Conservation (phyloP, 495 filamentous ascomycete species). For the Cercophora samala region DNA sequence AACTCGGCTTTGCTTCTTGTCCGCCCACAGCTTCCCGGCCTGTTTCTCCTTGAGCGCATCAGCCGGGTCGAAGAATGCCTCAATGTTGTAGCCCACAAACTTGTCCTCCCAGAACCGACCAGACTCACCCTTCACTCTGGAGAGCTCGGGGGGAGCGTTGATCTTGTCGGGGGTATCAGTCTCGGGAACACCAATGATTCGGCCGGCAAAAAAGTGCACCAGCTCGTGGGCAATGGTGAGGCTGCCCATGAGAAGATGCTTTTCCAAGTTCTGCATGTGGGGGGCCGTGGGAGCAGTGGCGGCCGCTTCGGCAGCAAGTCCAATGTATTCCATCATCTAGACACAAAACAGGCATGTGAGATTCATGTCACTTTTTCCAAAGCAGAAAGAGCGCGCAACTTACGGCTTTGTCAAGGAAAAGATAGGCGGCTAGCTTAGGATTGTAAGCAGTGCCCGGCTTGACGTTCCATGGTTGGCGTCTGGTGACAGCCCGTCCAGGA, state of each 20-base stretch:
- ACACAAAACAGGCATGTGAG: not conserved
- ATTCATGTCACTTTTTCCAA: not conserved
- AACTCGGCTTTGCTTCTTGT: not conserved
- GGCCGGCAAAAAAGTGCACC: slow-evolving; percentile 4
- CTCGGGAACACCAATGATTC: not conserved
- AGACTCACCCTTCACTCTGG: not conserved
- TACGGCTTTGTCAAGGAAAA: no score
- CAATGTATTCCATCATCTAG: slow-evolving; percentile 1
- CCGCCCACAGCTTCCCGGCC: slow-evolving; percentile 2
- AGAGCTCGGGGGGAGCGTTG: not conserved
- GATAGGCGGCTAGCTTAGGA: no score
- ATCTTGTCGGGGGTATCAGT: not conserved
- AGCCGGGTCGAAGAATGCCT: not conserved
- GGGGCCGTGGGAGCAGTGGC: not conserved
- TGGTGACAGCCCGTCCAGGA: not conserved
- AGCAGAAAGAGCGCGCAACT: no score
- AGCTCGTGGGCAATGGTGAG: slow-evolving; percentile 7
- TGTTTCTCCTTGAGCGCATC: not conserved
- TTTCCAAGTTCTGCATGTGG: not conserved
- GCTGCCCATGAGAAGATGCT: slow-evolving; percentile 5
- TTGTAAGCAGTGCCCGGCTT: no score
- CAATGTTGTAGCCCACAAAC: not conserved
- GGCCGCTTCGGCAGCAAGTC: not conserved
- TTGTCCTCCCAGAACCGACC: slow-evolving; percentile 5
- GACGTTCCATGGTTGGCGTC: not conserved